Evolutionary conservation across 2,329 filamentous ascomycete species (phyloP).

Genomic region (Berkeleyomyces basicola): DNA sequence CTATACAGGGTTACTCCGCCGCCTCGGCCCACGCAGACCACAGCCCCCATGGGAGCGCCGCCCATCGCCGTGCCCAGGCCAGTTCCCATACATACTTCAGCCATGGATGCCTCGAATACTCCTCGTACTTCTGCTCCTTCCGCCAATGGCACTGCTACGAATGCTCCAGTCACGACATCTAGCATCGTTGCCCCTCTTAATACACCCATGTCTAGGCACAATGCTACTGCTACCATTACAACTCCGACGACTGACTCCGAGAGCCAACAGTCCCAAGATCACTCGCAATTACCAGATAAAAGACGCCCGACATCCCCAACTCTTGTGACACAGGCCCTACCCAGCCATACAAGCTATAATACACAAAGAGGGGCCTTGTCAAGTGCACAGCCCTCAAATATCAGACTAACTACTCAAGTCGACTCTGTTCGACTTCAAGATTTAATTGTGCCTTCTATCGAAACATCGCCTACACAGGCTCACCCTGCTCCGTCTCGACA

Average conservation of each 20-base stretch:
- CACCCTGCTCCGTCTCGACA: neutral
- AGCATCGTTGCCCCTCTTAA: too few species aligned
- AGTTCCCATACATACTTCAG: neutral
- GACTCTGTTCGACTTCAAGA: neutral
- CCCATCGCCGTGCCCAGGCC: neutral
- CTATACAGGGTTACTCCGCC: neutral
- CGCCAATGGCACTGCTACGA: neutral
- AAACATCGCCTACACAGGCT: neutral
- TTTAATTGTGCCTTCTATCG: slow-evolving; percentile 6
- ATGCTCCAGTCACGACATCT: neutral
- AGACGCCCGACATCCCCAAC: neutral
- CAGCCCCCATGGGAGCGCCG: neutral
- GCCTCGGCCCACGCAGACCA: neutral
- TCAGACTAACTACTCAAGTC: neutral
- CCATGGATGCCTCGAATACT: neutral
- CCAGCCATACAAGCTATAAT: neutral
- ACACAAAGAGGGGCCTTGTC: neutral
- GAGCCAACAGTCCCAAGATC: neutral
- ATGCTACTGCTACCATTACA: neutral
- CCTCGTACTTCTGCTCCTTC: neutral
- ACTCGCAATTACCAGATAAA: neutral
- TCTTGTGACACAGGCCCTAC: neutral
- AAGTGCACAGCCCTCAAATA: neutral
- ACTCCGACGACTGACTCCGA: neutral
- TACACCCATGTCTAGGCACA: too few species aligned